A percentile compares a stretch with the other conserved stretches of the same genome.
phyloP scores from a whole-genome alignment of 78 protist genomes.

The Polysphondylium violaceum region DNA sequence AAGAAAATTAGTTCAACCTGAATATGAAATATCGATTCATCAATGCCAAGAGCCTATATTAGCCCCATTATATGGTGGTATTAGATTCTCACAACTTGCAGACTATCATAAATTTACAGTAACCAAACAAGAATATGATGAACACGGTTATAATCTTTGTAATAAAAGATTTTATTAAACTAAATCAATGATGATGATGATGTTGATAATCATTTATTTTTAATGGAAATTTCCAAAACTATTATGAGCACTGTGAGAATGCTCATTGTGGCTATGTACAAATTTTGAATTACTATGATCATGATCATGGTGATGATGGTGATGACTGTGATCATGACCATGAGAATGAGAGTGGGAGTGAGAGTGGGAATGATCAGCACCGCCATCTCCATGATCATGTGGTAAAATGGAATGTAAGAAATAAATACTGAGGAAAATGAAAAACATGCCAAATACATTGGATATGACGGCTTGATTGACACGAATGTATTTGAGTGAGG shows the following conservation, averaged over 20 bases:
- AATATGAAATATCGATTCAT: not conserved
- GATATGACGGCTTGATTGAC: slow-evolving; percentile 43
- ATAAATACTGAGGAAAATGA: slow-evolving; percentile 58
- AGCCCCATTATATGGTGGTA: slow-evolving; percentile 63
- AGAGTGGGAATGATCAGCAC: not conserved
- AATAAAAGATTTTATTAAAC: slow-evolving; percentile 40
- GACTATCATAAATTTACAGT: slow-evolving; percentile 50
- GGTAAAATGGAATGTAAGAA: slow-evolving; percentile 61
- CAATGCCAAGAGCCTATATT: slow-evolving; percentile 48
- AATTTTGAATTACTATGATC: no score
- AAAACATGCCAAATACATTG: slow-evolving; percentile 69
- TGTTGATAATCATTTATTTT: no score
- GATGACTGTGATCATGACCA: slow-evolving; percentile 43
- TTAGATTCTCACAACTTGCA: slow-evolving; percentile 43
- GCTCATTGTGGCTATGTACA: no score
- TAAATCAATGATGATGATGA: no score
- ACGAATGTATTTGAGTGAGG: slow-evolving; percentile 63
- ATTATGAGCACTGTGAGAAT: no score
- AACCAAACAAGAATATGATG: slow-evolving; percentile 72
- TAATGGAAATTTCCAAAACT: no score
- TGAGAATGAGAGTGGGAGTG: slow-evolving; percentile 44
- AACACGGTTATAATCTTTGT: slow-evolving; percentile 31
- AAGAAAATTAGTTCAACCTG: not conserved
- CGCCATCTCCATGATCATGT: slow-evolving; percentile 44
- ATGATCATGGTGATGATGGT: slow-evolving; percentile 25